These are phyloP conservation scores for Ailanthus altissimus DNA, from an alignment of 345 rosid species.

Conservation along the genomic window DNA sequence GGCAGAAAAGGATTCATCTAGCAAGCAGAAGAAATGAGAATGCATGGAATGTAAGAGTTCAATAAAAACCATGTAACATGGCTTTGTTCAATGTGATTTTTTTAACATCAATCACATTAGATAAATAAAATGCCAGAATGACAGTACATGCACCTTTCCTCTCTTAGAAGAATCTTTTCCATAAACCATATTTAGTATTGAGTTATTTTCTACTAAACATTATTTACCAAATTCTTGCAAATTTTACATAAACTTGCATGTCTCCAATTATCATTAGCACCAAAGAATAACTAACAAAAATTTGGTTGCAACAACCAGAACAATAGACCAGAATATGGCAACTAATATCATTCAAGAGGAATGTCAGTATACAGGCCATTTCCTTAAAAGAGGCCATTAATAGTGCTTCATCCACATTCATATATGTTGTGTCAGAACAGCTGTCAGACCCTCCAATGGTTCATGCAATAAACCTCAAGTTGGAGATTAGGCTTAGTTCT, in stretches of 20 bases:
- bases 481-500: conserved; percentile 13
- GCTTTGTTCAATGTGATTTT: neutral
- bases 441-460: conserved; percentile 5
- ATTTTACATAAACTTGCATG: neutral
- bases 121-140: neutral
- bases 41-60: neutral
- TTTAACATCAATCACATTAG: neutral
- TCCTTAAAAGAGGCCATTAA: neutral
- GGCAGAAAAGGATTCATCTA: conserved; percentile 10
- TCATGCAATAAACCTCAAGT: neutral
- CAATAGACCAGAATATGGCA: neutral
- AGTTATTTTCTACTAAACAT: neutral
- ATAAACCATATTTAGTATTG: neutral
- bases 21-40: conserved; percentile 4
- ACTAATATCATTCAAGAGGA: neutral
- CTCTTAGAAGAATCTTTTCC: neutral
- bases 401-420: conserved; percentile 1
- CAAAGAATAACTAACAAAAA: neutral
- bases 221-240: neutral
- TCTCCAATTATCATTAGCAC: neutral
- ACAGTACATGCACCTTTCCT: neutral
- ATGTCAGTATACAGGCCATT: neutral
- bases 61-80: neutral
- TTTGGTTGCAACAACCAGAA: neutral
- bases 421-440: neutral